phyloP scores from a whole-genome alignment of 225 moss, liverwort and hornwort species.

The Polytrichum commune region DNA sequence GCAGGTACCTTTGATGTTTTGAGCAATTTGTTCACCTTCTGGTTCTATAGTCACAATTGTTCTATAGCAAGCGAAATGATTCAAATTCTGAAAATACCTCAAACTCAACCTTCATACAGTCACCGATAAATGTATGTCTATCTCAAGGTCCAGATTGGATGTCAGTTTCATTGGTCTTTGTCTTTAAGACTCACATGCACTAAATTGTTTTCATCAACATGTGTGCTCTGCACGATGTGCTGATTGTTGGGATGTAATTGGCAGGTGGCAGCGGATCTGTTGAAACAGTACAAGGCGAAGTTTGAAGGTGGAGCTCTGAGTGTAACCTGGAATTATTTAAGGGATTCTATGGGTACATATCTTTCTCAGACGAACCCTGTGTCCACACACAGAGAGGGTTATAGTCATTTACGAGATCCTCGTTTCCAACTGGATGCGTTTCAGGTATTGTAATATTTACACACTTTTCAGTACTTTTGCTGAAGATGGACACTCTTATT shows the following conservation, averaged over 20 bases:
- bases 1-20: constrained; percentile 38
- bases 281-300: constrained; percentile 78
- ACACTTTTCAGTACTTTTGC: no score
- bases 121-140: no score
- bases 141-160: no score
- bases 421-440: constrained; percentile 81
- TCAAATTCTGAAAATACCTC: background rate
- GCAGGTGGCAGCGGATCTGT: constrained; percentile 75
- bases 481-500: no score
- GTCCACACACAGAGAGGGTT: constrained; percentile 75
- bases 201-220: no score
- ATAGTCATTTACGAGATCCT: constrained; percentile 70
- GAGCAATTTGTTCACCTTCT: constrained; percentile 2
- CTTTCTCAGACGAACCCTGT: constrained; percentile 85
- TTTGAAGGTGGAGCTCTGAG: constrained; percentile 60
- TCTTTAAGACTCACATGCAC: no score
- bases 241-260: no score
- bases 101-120: background rate
- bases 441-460: constrained; percentile 37
- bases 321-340: constrained; percentile 81
- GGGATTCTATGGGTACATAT: constrained; percentile 73
- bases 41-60: background rate
- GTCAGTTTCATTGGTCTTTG: no score
- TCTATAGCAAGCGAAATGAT: no score
- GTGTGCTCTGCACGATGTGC: no score